These are phyloP conservation scores for Scutellaria galericulata DNA, from an alignment of 257 asterid species.

Conservation along the genomic window DNA sequence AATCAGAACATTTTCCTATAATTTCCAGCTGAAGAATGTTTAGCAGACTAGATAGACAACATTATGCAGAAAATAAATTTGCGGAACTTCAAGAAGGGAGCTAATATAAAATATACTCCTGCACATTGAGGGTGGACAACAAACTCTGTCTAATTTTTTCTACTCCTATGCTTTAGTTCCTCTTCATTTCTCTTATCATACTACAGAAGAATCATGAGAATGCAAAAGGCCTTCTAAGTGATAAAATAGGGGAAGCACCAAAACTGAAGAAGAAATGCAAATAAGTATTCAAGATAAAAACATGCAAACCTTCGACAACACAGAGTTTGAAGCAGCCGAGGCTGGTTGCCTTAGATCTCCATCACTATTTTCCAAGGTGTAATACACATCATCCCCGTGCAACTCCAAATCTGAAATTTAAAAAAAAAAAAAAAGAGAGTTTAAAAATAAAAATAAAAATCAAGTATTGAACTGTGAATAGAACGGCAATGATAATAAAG, in stretches of 20 bases:
- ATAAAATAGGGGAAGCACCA: conserved; percentile 2
- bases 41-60: background rate
- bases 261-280: conserved; percentile 26
- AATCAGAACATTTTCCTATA: background rate
- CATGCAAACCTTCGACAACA: conserved; percentile 61
- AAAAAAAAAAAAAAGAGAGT: background rate
- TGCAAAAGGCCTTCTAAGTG: conserved; percentile 12
- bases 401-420: conserved; percentile 74
- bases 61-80: background rate
- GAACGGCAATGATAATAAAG: background rate
- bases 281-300: conserved; percentile 5
- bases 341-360: conserved; percentile 50
- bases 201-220: conserved; percentile 21
- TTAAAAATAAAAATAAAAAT: background rate
- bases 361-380: conserved; percentile 75
- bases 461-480: background rate
- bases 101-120: conserved; percentile 1
- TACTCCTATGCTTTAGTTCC: conserved; percentile 6
- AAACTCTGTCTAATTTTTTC: conserved; percentile 1
- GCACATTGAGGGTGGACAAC: background rate
- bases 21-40: background rate
- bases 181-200: conserved; percentile 16
- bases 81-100: background rate
- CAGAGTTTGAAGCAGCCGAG: conserved; percentile 45
- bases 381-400: conserved; percentile 94